A percentile compares a stretch with the other conserved stretches of the same genome.
Conservation (phyloP, 176 grass and related monocot species). For the Oryza brachyantha region DNA sequence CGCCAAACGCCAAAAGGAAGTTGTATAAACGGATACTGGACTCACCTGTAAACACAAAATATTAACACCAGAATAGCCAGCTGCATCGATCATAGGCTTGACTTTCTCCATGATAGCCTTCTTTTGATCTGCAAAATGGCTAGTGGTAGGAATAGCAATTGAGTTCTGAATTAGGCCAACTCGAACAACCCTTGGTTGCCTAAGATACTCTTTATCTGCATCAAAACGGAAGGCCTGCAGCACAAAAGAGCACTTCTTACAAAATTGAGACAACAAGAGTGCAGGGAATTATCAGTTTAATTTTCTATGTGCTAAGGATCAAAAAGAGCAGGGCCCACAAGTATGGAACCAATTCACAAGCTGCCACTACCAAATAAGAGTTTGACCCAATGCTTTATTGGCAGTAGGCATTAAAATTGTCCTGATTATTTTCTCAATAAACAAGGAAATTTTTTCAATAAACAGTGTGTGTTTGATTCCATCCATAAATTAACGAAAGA, state of each 20-base stretch:
- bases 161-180: constrained; percentile 96
- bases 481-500: neutral
- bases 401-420: neutral
- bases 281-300: neutral
- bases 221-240: constrained; percentile 71
- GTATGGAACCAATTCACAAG: neutral
- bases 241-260: constrained; percentile 12
- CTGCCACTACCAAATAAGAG: neutral
- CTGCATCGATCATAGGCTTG: constrained; percentile 78
- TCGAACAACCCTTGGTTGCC: constrained; percentile 58
- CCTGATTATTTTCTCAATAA: neutral
- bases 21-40: neutral
- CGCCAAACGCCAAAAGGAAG: neutral
- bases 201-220: constrained; percentile 74
- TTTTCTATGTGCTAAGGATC: neutral
- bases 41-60: constrained; percentile 91
- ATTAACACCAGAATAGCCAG: constrained; percentile 88
- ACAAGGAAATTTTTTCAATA: neutral
- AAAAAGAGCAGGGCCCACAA: neutral
- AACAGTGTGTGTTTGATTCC: neutral
- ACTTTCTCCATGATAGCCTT: constrained; percentile 84
- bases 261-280: neutral
- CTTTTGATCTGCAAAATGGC: constrained; percentile 82
- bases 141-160: constrained; percentile 72
- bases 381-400: neutral